Base-by-base conservation (phyloP, 2,329 filamentous ascomycete species). In the Mycosphaerelloides madeirae region DNA sequence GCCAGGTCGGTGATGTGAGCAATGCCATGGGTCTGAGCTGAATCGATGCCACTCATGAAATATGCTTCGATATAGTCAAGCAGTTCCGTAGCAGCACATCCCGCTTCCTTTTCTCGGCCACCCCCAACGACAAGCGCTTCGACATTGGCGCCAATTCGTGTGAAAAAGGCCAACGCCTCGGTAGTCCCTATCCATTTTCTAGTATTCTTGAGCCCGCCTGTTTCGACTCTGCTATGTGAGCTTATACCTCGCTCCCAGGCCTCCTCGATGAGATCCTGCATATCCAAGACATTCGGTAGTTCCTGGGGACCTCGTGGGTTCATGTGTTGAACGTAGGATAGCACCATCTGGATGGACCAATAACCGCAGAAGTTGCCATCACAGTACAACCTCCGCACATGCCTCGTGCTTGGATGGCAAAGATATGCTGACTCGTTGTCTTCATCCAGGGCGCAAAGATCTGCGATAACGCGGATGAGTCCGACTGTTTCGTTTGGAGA, bases 351-450 rank as follows among this genome's bases (percentile, higher is more conserved):
- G 25, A 95, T 94, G 60, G 95, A 97, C 31, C 91, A 79, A 63
- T 96, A 97, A 3, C 91, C 91, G 62, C 91, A 97, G 63, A 97
- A 97, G 5, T 88, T 86, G 16, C 89, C 89, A 69, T 95, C 90
- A 48, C 73, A 76, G n/a, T 76, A 78, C 41, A 94, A 74, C 59
- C 95, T 95, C 40, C 85, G 87, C 19, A 97, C 76, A 59, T 96
- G 90, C 38, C 81, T 75, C 0, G 88, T 84, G 37, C 75, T 73
- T 1, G 84, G 77, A 58, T 89, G 81, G 64, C 90, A 96, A 28
- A 95, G 72, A 58, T 89, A 95, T 5, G 87, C 86, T 52, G 79
- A 79, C 41, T 78, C 72, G 1, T 87, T 85, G 3, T 71, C 69
- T 6, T 68, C 61, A 56, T 85, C 87, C 43, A 84, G 74, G 31